Base-by-base conservation (phyloP, 2,329 filamentous ascomycete genomes). In the Acrocalymma vagum region DNA sequence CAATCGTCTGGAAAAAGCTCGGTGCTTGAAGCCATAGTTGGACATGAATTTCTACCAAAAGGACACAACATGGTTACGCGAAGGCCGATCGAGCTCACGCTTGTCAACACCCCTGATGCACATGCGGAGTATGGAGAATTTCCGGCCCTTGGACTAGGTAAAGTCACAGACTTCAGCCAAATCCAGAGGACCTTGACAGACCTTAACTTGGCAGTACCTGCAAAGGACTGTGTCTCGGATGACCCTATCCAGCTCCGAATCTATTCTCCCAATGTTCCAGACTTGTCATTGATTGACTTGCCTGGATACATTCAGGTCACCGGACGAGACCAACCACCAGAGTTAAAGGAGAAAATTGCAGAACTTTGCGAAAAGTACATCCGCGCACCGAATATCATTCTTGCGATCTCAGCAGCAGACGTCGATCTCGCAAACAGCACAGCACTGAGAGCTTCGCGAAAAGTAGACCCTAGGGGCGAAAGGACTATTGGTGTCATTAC, bases 291-390 rank as follows among this genome's bases (percentile, higher is more conserved):
- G 28, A 99, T 97, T 57, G 95, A 99, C 70, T 79, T 99, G 10
- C 94, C 94, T 0, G 94, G 94, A 5, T 99, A 99, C 67, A 99
- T 99, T 38, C 95, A 99, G 65, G 92, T 99, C 21, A 87, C 90
- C 9, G 92, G 92, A 10, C 84, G 90, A 37, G 90, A 96, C 58
- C 94, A 99, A 62, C 94, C 94, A 0, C 75, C 87, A 3, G 87
- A 96, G 70, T 76, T 99, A 38, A 97, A 97, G 72, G 88, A 95
- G 63, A 96, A 95, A 74, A 99, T 99, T 50, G 83, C 89, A 3
- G 91, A 96, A 60, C 83, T 99, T 9, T 99, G 94, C 67, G 94
- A 99, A 71, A 97, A 96, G 74, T 99, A 99, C 63, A 99, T 99
- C 35, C 90, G 95, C 65, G 77, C 92, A 5, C 94, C 95, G 0